Evolutionary conservation across 176 grass and related monocot species (phyloP), one percentile per base, ranked within the genome.

Genomic region (Carex scoparia): DNA sequence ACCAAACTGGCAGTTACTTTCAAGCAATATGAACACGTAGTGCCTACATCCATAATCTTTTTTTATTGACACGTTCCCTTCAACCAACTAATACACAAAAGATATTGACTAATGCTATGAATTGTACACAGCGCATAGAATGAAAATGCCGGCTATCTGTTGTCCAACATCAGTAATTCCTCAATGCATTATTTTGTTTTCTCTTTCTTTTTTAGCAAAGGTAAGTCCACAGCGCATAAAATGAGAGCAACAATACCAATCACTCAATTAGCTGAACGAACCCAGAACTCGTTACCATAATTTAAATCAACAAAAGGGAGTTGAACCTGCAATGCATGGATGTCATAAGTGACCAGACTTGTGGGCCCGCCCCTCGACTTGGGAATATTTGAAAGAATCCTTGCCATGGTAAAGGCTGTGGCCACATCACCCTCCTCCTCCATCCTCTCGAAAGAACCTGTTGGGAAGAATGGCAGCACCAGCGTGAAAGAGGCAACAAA

Each of bases 401-500:
- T 89, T 28, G 96, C 93, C 69, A 98, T 91, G 3, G 96, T 98
- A 86, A 95, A 95, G 0, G 96, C 96, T 54, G 96, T 98, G 56
- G 96, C 93, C 35, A 98, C 96, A 81, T 98, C 96, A 37, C 96
- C 96, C 60, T 98, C 93, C 79, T 98, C 96, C 87, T 98, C 96
- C 62, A 98, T 92, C 57, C 96, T 91, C 86, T 98, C 96, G 84
- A 91, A 98, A 70, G 96, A 91, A 49, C 96, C 96, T 19, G 96
- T 98, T 37, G 96, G 93, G 80, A 98, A 98, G 87, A 95, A 98
- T 3, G 96, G 96, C 51, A 98, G 91, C 83, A 98, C 96, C 72
- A 98, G 84, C 2, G 93, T 92, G 85, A 98, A 98, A 14, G 93
- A 95, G 75, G 91, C 88, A 84, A 98, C 91, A 85, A 98, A 98